Evolutionary conservation across 139 green algal species (phyloP), one percentile per base, ranked within the genome.

Genomic region (Coelastrella sp.): DNA sequence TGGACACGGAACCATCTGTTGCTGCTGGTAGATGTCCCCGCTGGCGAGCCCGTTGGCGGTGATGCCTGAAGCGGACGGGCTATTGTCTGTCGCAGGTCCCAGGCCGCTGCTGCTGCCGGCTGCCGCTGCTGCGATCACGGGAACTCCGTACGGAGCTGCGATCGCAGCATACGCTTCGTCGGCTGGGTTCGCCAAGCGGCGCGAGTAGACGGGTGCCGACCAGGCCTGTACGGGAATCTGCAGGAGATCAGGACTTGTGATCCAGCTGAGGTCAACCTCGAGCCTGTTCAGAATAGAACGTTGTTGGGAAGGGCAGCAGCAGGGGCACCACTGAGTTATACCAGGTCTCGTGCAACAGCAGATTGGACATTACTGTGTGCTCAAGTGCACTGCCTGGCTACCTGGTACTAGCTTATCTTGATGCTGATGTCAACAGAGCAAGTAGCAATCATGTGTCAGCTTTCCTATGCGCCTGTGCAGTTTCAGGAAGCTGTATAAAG

Each of bases 201-300:
- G 60, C 37, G 38, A 66, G 62, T 84, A 84, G 35, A 84, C 62
- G 13, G 78, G 78, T 5, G 78, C 78, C 37, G 78, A 32, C 78
- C 78, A 84, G 6, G 34, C 23, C 8, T 63, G 60, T 5, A 84
- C 62, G 3, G 60, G 78, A 2, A 84, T 35, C 40, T 84, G 78
- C 0, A 45, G 53, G 6, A 64, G n/a, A 3, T 75, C 78, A 4
- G 78, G 32, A 5, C 15, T 63, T 35, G 34, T 32, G 1, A 84
- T 51, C 78, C 78, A 84, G 1, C 25, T 37, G 5, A 76, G 7
- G 41, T 84, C 78, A 23, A 75, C 27, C 15, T 84, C 78, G 32
- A 84, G 60, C 60, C 78, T 84, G 62, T 30, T 50, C 15, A 43
- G 34, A 8, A 23, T 11, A 41, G 13, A 43, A n/a, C 15, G 23